A percentile compares a stretch with the other conserved stretches of the same genome.
Evolutionary conservation across 768 basidiomycete genomes (phyloP).

Genomic region (Tulasnella sp.): DNA sequence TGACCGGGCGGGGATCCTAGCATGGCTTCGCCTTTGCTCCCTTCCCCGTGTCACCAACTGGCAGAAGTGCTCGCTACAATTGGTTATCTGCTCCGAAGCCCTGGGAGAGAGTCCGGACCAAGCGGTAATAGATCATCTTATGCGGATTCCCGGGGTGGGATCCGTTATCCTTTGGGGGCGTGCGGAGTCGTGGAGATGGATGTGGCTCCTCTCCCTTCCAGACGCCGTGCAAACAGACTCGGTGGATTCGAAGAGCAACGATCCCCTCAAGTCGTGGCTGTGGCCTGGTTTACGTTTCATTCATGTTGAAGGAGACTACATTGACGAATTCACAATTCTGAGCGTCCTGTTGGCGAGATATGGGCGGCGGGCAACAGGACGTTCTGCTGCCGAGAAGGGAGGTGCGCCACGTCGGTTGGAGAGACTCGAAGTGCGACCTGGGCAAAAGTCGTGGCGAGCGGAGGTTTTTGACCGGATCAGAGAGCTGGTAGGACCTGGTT

Average conservation of each 20-base stretch:
- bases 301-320: not conserved
- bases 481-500: not conserved
- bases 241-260: not conserved
- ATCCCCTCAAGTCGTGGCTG: not conserved
- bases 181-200: not conserved
- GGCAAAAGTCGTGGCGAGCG: not conserved
- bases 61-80: not conserved
- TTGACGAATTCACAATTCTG: not conserved
- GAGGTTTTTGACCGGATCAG: not conserved
- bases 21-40: not conserved
- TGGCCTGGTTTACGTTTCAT: not conserved
- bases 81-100: not conserved
- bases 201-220: not conserved
- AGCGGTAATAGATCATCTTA: not conserved
- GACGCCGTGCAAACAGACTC: not conserved
- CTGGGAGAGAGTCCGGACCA: not conserved
- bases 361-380: not conserved
- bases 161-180: not conserved
- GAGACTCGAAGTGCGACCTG: not conserved
- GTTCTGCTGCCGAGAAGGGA: not conserved
- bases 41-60: not conserved
- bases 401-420: not conserved
- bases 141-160: not conserved
- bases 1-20: not conserved
- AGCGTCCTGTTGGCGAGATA: not conserved